Evolutionary conservation across 1,284 basidiomycete species (phyloP).

Genomic region (Apiotrichum montevideense): DNA sequence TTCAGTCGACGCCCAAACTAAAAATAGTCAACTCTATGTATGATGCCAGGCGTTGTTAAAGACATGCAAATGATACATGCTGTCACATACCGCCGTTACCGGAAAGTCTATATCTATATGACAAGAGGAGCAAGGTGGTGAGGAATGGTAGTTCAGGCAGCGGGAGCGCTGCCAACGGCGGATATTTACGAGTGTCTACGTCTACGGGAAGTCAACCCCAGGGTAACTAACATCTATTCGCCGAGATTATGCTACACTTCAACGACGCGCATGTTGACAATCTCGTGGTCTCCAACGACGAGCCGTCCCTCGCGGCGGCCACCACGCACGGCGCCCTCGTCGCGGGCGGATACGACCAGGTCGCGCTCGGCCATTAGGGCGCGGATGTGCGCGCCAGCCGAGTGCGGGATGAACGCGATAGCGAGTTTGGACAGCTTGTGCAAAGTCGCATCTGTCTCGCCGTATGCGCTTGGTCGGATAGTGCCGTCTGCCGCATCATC

Average conservation of each 20-base stretch:
- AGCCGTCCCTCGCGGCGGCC: constrained; percentile 4
- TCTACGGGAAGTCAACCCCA: background rate
- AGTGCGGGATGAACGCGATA: constrained; percentile 28
- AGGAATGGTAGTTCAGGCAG: background rate
- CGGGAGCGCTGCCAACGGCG: background rate
- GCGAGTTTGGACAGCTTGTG: constrained; percentile 19
- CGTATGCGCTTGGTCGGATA: constrained; percentile 34
- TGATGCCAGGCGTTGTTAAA: background rate
- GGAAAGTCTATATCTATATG: background rate
- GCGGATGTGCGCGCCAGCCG: constrained; percentile 19
- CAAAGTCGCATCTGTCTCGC: constrained; percentile 8
- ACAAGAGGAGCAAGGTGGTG: too few species aligned
- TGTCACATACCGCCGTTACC: background rate
- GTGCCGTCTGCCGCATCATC: constrained; percentile 4
- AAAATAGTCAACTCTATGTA: background rate
- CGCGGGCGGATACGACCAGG: background rate
- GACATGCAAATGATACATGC: background rate
- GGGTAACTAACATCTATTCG: background rate
- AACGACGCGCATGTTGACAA: constrained; percentile 12
- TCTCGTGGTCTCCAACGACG: constrained; percentile 9
- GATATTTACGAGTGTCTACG: too few species aligned
- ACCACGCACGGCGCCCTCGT: background rate
- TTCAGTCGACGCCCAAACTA: background rate
- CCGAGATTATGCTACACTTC: background rate
- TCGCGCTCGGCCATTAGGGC: background rate